Evolutionary conservation across 1,284 basidiomycete species (phyloP).

Genomic region (Tilletia setariae): DNA sequence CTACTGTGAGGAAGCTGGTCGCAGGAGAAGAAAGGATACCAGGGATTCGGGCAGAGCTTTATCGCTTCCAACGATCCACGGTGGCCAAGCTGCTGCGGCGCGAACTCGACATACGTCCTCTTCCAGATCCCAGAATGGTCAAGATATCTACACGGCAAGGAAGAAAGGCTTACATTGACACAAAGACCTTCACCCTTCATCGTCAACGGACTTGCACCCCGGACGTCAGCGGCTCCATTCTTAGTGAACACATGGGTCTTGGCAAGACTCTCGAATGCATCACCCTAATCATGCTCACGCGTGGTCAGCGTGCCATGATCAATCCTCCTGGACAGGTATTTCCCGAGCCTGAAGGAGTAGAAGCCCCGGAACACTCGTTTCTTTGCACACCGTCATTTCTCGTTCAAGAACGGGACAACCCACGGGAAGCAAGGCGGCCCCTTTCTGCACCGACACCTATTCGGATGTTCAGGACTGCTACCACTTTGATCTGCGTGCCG

Average conservation of each 20-base stretch:
- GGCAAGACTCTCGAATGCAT: conserved; percentile 6
- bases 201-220: neutral
- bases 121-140: neutral
- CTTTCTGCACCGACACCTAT: neutral
- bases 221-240: neutral
- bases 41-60: neutral
- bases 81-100: neutral
- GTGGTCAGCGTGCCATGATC: neutral
- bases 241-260: neutral
- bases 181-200: neutral
- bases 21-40: neutral
- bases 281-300: neutral
- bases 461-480: neutral
- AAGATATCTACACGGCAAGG: neutral
- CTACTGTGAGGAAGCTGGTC: neutral
- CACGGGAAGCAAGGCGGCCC: too few relatives aligned
- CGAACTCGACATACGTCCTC: neutral
- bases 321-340: neutral
- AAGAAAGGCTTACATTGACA: neutral
- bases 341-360: neutral
- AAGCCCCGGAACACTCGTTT: neutral
- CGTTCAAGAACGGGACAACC: too few relatives aligned
- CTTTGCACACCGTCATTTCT: neutral
- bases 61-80: neutral
- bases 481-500: neutral